Percentiles rank a stretch among this genome's conserved stretches.
Evolutionary conservation across 257 asterid species (phyloP).

Genomic region (Solanum paucissectum): DNA sequence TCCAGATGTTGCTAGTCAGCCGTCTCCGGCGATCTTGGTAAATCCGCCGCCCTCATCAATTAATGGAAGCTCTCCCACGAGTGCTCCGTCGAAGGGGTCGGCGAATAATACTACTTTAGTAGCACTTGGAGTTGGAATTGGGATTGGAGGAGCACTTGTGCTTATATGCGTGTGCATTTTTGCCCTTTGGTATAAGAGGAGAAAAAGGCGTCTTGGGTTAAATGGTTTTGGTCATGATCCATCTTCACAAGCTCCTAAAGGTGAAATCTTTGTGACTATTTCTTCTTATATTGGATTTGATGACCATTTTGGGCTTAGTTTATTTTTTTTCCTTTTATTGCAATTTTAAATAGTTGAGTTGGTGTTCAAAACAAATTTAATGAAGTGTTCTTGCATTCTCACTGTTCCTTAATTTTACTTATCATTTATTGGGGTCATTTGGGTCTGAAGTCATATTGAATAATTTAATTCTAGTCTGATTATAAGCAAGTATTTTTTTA

Average conservation of each 20-base stretch:
- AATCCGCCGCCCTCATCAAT: slow-evolving; percentile 23
- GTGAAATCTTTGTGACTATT: slow-evolving; percentile 11
- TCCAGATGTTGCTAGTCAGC: slow-evolving; percentile 4
- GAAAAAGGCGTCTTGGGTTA: slow-evolving; percentile 29
- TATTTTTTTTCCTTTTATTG: neutral
- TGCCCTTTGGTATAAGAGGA: slow-evolving; percentile 58
- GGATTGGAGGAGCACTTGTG: slow-evolving; percentile 70
- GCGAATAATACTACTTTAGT: slow-evolving; percentile 25
- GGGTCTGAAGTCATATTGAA: neutral
- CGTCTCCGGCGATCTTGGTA: slow-evolving; percentile 14
- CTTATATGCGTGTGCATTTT: slow-evolving; percentile 58
- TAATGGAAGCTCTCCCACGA: slow-evolving; percentile 8
- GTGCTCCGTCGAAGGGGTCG: slow-evolving; percentile 11
- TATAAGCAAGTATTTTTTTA: neutral
- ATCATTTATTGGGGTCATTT: neutral
- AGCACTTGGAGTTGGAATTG: slow-evolving; percentile 81
- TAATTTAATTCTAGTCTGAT: neutral
- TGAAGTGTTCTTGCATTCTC: neutral
- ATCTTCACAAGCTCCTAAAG: slow-evolving; percentile 38
- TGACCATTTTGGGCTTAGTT: neutral
- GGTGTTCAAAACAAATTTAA: neutral
- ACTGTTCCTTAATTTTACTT: neutral
- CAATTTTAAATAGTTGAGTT: neutral
- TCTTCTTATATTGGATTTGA: neutral
- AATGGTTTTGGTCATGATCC: slow-evolving; percentile 23